Evolutionary conservation across 345 rosid species (phyloP).

Genomic region (Eucalyptus curtisii): DNA sequence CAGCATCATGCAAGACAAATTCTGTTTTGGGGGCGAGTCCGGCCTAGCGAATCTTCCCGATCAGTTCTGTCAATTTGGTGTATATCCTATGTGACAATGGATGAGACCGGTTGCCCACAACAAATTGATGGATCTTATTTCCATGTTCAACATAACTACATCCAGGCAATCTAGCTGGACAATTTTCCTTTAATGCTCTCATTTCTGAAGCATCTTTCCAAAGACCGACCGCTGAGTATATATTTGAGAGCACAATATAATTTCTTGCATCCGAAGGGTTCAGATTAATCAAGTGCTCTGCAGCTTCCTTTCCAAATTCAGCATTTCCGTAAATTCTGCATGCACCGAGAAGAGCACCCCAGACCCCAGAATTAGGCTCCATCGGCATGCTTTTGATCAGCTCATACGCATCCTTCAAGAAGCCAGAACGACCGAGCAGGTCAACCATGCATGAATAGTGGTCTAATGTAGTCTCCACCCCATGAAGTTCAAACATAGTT

Average conservation of each 20-base stretch:
- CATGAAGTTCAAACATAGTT: slow-evolving; percentile 25
- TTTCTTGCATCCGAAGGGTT: slow-evolving; percentile 57
- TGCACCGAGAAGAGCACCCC: slow-evolving; percentile 78
- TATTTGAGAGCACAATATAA: slow-evolving; percentile 55
- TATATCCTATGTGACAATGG: slow-evolving; percentile 35
- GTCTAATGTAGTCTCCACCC: slow-evolving; percentile 38
- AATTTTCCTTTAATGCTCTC: slow-evolving; percentile 34
- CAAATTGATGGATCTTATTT: slow-evolving; percentile 36
- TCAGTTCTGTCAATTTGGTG: slow-evolving; percentile 30
- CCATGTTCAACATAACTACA: slow-evolving; percentile 56
- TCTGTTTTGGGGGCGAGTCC: slow-evolving; percentile 39
- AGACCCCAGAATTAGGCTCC: slow-evolving; percentile 59
- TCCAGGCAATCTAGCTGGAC: slow-evolving; percentile 36
- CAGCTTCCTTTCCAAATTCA: slow-evolving; percentile 39
- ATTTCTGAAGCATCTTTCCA: slow-evolving; percentile 50
- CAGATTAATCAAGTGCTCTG: slow-evolving; percentile 35
- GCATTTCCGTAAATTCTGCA: slow-evolving; percentile 36
- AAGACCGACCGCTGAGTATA: slow-evolving; percentile 50
- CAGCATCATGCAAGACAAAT: slow-evolving; percentile 57
- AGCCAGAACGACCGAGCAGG: slow-evolving; percentile 62
- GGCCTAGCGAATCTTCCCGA: slow-evolving; percentile 22
- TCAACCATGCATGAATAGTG: slow-evolving; percentile 79
- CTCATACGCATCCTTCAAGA: slow-evolving; percentile 33
- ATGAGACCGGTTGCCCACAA: slow-evolving; percentile 51
- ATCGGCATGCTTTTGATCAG: slow-evolving; percentile 48